Percentiles rank a stretch among this genome's conserved stretches.
These are phyloP conservation scores for Rhododendron molle DNA, from an alignment of 148 eudicot species.

Conservation along the genomic window DNA sequence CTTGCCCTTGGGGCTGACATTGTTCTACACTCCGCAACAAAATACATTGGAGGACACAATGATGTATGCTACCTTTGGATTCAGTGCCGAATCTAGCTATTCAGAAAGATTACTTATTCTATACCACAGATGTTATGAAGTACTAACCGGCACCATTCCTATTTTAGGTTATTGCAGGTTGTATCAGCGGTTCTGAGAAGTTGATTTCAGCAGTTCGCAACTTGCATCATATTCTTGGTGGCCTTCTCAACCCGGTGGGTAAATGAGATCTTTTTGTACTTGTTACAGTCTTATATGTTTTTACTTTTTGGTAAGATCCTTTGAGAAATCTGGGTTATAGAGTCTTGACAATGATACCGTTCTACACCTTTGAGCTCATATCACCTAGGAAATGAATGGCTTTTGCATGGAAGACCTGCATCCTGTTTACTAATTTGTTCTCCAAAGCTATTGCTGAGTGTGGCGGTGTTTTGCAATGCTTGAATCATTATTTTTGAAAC, in stretches of 20 bases:
- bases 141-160: background rate
- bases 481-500: background rate
- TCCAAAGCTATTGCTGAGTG: background rate
- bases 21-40: slow-evolving; percentile 72
- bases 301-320: background rate
- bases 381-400: background rate
- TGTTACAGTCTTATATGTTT: background rate
- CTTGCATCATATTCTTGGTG: slow-evolving; percentile 76
- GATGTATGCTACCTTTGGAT: slow-evolving; percentile 39
- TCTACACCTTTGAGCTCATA: background rate
- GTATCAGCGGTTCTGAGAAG: slow-evolving; percentile 66
- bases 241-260: slow-evolving; percentile 73
- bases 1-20: slow-evolving; percentile 75
- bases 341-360: background rate
- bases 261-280: slow-evolving; percentile 15
- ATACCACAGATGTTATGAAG: background rate
- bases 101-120: background rate
- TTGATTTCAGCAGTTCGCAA: slow-evolving; percentile 50
- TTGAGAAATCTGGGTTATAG: background rate
- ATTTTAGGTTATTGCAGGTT: slow-evolving; percentile 79
- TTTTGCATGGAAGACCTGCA: background rate
- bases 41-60: slow-evolving; percentile 70
- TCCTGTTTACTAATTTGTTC: background rate
- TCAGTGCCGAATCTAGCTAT: background rate
- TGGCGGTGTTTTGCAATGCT: background rate